Evolutionary conservation across 768 basidiomycete species (phyloP), one percentile per base, ranked within the genome.

Genomic region (Russula lepida): DNA sequence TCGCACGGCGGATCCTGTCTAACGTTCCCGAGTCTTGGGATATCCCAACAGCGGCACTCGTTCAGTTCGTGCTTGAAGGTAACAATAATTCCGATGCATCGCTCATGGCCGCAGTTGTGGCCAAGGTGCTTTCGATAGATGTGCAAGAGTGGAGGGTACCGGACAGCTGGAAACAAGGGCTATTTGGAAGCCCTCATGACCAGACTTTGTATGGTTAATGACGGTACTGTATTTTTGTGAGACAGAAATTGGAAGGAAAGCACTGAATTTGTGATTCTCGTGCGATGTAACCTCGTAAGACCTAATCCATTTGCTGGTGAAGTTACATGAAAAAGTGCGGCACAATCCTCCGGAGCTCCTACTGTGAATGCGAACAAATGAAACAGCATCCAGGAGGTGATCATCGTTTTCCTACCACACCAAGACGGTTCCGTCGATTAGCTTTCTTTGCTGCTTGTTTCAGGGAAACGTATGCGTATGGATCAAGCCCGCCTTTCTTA

Each of bases 381-480:
- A 55, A 41, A 48, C 15, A 32, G 13, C 25, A 11, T 17, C 9
- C 25, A n/a, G 30, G 23, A 23, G 27, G n/a, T 9, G 25, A 47
- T 76, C 69, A 86, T 66, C 78, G 76, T 71, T 84, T 90, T 62
- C 84, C 80, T 59, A 82, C 74, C 68, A 90, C 81, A 23, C 86
- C 84, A 33, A 83, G 79, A 48, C 73, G 72, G 43, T 74, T 71
- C 9, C 74, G 73, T 19, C 79, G 66, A 56, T 74, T 81, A 19
- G 75, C 76, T 63, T 80, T 82, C 74, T 89, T 92, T 41, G 88
- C 84, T 51, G 91, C 90, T 71, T 94, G 88, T 23, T 84, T 82
- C 56, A 99, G 76, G 7, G 92, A 77, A 35, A 99, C 71, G 72
- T 98, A 99, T 19, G 92, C 92, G 71, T 92, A 98, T 4, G 97